These are phyloP conservation scores for Ogataea degrootiae DNA, from an alignment of 805 yeast species.

Conservation along the genomic window DNA sequence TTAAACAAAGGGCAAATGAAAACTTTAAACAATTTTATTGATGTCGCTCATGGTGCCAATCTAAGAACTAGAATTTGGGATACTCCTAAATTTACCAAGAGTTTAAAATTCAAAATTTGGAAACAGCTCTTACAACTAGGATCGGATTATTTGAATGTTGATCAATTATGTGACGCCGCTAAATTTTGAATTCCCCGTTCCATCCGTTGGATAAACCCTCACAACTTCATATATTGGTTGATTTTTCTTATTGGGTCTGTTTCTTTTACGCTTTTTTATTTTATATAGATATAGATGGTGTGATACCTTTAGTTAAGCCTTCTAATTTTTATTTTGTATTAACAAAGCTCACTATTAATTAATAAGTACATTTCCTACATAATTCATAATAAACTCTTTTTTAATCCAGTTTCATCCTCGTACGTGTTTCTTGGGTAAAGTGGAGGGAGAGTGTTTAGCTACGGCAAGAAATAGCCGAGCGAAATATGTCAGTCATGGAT, in stretches of 20 bases:
- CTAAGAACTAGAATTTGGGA: constrained; percentile 67
- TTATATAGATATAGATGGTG: no score
- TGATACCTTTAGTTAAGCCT: no score
- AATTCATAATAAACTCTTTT: no score
- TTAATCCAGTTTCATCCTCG: no score
- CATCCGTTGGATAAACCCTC: no score
- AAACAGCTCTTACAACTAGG: constrained; percentile 41
- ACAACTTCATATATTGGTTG: no score
- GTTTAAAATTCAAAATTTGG: constrained; percentile 44
- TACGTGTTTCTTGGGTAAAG: no score
- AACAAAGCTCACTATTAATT: no score
- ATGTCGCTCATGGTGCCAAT: constrained; percentile 43
- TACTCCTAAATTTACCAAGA: constrained; percentile 59
- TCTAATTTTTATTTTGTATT: no score
- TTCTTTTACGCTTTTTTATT: no score
- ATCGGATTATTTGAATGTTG: constrained; percentile 57
- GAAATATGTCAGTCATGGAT: neutral
- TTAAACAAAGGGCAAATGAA: constrained; percentile 31
- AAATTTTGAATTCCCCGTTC: neutral
- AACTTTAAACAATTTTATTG: constrained; percentile 20
- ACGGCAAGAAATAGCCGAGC: neutral
- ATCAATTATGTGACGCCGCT: constrained; percentile 39
- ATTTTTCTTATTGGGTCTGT: neutral
- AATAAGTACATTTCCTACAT: no score
- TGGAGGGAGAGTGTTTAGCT: no score